phyloP scores from a whole-genome alignment of 129 eudicot genomes.

The Flaveria bidentis region DNA sequence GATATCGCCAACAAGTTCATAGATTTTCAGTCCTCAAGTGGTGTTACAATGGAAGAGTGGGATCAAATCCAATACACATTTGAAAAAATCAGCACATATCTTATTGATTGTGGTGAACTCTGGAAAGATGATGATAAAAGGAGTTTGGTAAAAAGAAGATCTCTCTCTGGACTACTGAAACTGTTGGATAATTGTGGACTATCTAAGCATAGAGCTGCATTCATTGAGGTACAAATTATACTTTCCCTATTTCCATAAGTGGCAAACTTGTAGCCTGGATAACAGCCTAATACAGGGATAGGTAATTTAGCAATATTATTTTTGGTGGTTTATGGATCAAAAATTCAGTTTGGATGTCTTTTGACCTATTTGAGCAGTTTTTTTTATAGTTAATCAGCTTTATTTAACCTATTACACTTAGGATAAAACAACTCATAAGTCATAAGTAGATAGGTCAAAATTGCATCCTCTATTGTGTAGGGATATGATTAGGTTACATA shows the following conservation, averaged over 20 bases:
- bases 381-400: background rate
- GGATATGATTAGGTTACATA: background rate
- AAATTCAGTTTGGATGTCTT: background rate
- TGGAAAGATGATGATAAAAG: conserved; percentile 79
- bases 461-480: background rate
- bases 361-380: background rate
- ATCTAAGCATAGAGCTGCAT: conserved; percentile 59
- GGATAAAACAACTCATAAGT: background rate
- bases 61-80: conserved; percentile 49
- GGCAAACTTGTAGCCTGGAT: background rate
- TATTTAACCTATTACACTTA: background rate
- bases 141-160: conserved; percentile 61
- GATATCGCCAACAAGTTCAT: conserved; percentile 32
- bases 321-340: background rate
- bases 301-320: background rate
- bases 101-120: conserved; percentile 47
- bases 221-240: conserved; percentile 46
- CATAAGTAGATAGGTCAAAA: background rate
- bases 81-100: conserved; percentile 40
- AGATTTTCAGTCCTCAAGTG: conserved; percentile 40
- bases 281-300: background rate
- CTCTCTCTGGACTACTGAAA: conserved; percentile 64
- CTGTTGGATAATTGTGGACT: conserved; percentile 63
- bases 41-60: conserved; percentile 49
- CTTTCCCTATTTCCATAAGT: background rate